These are phyloP conservation scores for Nannochloropsis granulata DNA, from an alignment of 108 stramenopile species.

Conservation along the genomic window DNA sequence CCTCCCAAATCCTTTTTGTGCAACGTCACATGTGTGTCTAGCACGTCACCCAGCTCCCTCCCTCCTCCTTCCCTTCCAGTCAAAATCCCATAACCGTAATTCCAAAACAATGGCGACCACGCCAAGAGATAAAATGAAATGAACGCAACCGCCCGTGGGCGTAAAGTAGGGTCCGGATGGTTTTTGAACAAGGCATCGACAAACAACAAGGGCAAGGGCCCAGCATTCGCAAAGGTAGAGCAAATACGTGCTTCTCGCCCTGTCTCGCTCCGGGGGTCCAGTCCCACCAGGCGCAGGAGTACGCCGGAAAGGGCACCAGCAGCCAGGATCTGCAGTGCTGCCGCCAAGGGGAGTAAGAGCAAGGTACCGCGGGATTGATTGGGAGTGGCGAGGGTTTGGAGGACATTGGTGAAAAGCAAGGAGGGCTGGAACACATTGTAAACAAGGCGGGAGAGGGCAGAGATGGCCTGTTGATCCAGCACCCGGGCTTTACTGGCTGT, in stretches of 20 bases:
- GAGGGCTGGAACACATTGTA: slow-evolving; percentile 27
- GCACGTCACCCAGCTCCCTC: not conserved
- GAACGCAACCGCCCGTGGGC: slow-evolving; percentile 11
- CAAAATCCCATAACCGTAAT: slow-evolving; percentile 5
- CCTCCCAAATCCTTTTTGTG: too few relatives aligned
- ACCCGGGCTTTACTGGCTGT: not conserved
- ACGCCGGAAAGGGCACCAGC: not conserved
- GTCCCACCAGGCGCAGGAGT: slow-evolving; percentile 6
- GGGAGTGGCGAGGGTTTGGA: slow-evolving; percentile 8
- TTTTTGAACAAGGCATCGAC: slow-evolving; percentile 19
- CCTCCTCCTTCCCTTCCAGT: not conserved
- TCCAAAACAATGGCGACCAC: slow-evolving; percentile 27
- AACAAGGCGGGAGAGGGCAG: slow-evolving; percentile 1
- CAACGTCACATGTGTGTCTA: too few relatives aligned
- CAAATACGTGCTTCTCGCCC: slow-evolving; percentile 18
- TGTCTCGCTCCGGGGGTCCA: slow-evolving; percentile 10
- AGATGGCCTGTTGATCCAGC: not conserved
- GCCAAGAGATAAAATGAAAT: slow-evolving; percentile 23
- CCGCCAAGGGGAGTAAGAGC: slow-evolving; percentile 14
- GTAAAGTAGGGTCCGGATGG: slow-evolving; percentile 11
- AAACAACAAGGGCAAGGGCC: slow-evolving; percentile 19
- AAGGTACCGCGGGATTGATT: slow-evolving; percentile 12
- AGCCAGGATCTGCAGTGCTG: slow-evolving; percentile 1
- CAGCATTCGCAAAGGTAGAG: slow-evolving; percentile 15
- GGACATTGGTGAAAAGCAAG: slow-evolving; percentile 24